These are phyloP conservation scores for Ceratocystis ficicola DNA, from an alignment of 2,329 filamentous ascomycete species.

Conservation along the genomic window DNA sequence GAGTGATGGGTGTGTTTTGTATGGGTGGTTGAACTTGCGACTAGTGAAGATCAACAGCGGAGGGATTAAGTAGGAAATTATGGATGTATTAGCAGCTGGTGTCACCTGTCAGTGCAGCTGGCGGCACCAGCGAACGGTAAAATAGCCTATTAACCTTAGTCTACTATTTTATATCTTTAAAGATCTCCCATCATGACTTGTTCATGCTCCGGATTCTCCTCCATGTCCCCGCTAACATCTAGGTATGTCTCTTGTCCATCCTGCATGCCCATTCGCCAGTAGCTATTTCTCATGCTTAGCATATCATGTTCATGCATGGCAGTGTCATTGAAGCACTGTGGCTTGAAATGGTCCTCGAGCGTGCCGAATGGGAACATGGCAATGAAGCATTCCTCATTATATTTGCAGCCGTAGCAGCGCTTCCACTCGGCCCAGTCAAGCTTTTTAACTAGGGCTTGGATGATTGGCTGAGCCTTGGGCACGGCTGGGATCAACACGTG, in stretches of 20 bases:
- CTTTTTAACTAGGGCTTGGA: slow-evolving; percentile 33
- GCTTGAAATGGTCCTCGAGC: slow-evolving; percentile 38
- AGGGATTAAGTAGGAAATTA: not conserved
- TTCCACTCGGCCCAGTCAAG: slow-evolving; percentile 51
- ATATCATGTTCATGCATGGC: not conserved
- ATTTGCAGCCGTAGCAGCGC: slow-evolving; percentile 40
- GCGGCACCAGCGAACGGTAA: not conserved
- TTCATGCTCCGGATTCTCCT: not conserved
- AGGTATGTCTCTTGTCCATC: not conserved
- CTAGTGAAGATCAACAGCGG: not conserved
- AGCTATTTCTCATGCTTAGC: slow-evolving; percentile 7
- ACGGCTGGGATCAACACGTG: slow-evolving; percentile 17
- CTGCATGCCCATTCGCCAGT: slow-evolving; percentile 12
- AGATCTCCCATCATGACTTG: not conserved
- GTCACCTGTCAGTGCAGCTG: not conserved
- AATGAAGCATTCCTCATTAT: slow-evolving; percentile 46
- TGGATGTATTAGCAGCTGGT: not conserved
- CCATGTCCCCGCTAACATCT: not conserved
- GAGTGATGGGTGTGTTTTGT: not conserved
- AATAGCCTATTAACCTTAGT: not conserved
- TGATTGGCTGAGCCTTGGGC: slow-evolving; percentile 15
- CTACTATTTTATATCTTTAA: not conserved
- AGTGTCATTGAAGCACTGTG: slow-evolving; percentile 17
- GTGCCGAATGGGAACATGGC: slow-evolving; percentile 52
- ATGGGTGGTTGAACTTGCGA: not conserved